phyloP scores from a whole-genome alignment of 495 filamentous ascomycete genomes.

The Elaphomyces granulatus region DNA sequence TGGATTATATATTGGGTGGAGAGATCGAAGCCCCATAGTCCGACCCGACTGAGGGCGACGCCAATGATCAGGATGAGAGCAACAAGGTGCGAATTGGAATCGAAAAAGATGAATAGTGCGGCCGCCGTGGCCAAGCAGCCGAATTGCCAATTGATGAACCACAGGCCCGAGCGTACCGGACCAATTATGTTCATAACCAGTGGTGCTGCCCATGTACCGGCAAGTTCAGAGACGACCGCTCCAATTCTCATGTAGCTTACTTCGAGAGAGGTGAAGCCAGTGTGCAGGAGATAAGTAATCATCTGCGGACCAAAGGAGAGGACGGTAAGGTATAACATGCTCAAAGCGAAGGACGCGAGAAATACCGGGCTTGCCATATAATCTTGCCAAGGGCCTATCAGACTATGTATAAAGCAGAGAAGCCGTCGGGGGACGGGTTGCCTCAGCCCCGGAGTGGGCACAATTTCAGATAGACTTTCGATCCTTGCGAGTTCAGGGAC shows the following conservation, averaged over 20 bases:
- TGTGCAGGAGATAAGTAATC: constrained; percentile 43
- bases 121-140: constrained; percentile 31
- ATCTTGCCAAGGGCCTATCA: constrained; percentile 18
- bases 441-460: background rate
- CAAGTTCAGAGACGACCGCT: constrained; percentile 37
- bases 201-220: constrained; percentile 34
- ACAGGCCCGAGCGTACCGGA: constrained; percentile 42
- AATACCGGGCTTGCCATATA: constrained; percentile 32
- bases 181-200: constrained; percentile 42
- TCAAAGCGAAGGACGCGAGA: constrained; percentile 38
- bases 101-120: constrained; percentile 25
- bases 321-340: constrained; percentile 45
- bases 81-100: constrained; percentile 17
- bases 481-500: constrained; percentile 23
- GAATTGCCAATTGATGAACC: constrained; percentile 51
- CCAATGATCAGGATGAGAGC: constrained; percentile 35
- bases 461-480: background rate
- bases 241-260: constrained; percentile 39
- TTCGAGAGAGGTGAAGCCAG: constrained; percentile 36
- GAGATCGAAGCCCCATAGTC: constrained; percentile 56
- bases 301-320: constrained; percentile 44
- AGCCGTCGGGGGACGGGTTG: background rate
- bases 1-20: constrained; percentile 50
- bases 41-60: constrained; percentile 43
- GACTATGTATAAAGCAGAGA: constrained; percentile 4